These are phyloP conservation scores for Aspergillus ostianus DNA, from an alignment of 495 filamentous ascomycete species.

Conservation along the genomic window DNA sequence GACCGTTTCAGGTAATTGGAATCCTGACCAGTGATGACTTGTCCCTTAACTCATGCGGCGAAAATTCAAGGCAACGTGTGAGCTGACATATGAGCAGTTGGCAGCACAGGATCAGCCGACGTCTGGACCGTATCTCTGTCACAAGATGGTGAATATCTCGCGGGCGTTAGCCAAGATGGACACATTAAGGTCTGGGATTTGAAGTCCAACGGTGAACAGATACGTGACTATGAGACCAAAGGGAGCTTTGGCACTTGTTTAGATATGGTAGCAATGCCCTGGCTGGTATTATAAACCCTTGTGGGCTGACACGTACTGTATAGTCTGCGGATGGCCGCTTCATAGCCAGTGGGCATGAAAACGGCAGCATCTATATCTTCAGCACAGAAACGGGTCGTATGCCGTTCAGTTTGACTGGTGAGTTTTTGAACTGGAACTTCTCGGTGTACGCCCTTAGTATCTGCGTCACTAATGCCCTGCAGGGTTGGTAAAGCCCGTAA, in stretches of 20 bases:
- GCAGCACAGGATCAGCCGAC: slow-evolving; percentile 55
- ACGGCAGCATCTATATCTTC: slow-evolving; percentile 92
- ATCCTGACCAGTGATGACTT: slow-evolving; percentile 2
- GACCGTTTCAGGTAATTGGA: slow-evolving; percentile 41
- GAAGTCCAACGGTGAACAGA: slow-evolving; percentile 48
- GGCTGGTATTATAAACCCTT: slow-evolving; percentile 2
- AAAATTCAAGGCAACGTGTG: slow-evolving; percentile 22
- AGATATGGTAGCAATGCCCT: slow-evolving; percentile 58
- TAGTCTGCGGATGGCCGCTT: slow-evolving; percentile 75
- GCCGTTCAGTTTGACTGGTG: slow-evolving; percentile 81
- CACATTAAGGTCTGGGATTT: slow-evolving; percentile 87
- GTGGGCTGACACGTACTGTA: slow-evolving; percentile 9
- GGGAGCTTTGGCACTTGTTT: slow-evolving; percentile 85
- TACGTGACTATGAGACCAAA: slow-evolving; percentile 86
- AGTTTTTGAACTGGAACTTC: slow-evolving; percentile 16
- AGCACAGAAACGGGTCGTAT: slow-evolving; percentile 85
- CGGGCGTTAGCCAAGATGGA: slow-evolving; percentile 78
- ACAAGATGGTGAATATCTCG: slow-evolving; percentile 76
- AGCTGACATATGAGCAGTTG: slow-evolving; percentile 9
- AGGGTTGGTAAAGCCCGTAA: slow-evolving; percentile 84
- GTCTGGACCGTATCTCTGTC: slow-evolving; percentile 86
- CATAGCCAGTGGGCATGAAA: slow-evolving; percentile 90
- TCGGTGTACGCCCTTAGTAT: background rate
- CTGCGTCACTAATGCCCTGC: slow-evolving; percentile 5
- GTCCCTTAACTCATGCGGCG: slow-evolving; percentile 11